Evolutionary conservation across 2,329 filamentous ascomycete species (phyloP).

Genomic region (Acrocalymma vagum): DNA sequence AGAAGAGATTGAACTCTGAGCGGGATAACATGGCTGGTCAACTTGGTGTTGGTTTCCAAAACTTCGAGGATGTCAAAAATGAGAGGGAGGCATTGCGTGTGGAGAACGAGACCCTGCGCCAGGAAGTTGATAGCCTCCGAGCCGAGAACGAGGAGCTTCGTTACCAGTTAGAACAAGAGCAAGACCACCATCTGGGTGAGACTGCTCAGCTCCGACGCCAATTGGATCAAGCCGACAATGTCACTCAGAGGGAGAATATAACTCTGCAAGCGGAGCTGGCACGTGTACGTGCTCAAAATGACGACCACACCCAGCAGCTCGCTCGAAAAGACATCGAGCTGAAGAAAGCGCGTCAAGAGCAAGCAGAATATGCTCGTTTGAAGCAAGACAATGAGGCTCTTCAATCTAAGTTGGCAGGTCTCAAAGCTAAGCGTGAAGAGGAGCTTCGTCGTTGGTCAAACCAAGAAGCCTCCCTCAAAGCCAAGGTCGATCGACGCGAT

Average conservation of each 20-base stretch:
- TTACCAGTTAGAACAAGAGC: slow-evolving; percentile 41
- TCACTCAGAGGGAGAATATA: slow-evolving; percentile 43
- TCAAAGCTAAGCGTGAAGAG: slow-evolving; percentile 74
- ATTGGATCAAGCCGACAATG: slow-evolving; percentile 41
- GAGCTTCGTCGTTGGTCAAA: slow-evolving; percentile 43
- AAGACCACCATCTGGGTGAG: slow-evolving; percentile 43
- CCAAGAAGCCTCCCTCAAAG: slow-evolving; percentile 41
- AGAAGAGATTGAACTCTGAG: slow-evolving; percentile 69
- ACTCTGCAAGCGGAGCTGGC: slow-evolving; percentile 42
- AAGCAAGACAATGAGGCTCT: slow-evolving; percentile 75
- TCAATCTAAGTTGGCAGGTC: slow-evolving; percentile 75
- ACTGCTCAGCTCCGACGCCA: slow-evolving; percentile 43
- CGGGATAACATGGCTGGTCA: slow-evolving; percentile 71
- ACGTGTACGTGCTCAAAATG: slow-evolving; percentile 41
- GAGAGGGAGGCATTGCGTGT: slow-evolving; percentile 51
- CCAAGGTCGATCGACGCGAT: slow-evolving; percentile 44
- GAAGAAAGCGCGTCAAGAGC: slow-evolving; percentile 44
- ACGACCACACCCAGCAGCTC: slow-evolving; percentile 46
- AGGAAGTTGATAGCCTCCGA: slow-evolving; percentile 44
- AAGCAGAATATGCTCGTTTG: slow-evolving; percentile 62
- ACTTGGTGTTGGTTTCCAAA: slow-evolving; percentile 67
- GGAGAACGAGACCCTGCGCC: slow-evolving; percentile 48
- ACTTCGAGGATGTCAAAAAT: slow-evolving; percentile 60
- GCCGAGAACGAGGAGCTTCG: slow-evolving; percentile 45
- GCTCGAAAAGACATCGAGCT: slow-evolving; percentile 43